Evolutionary conservation across 495 filamentous ascomycete species (phyloP), one percentile per base, ranked within the genome.

Genomic region (Lophiotrema nucula): DNA sequence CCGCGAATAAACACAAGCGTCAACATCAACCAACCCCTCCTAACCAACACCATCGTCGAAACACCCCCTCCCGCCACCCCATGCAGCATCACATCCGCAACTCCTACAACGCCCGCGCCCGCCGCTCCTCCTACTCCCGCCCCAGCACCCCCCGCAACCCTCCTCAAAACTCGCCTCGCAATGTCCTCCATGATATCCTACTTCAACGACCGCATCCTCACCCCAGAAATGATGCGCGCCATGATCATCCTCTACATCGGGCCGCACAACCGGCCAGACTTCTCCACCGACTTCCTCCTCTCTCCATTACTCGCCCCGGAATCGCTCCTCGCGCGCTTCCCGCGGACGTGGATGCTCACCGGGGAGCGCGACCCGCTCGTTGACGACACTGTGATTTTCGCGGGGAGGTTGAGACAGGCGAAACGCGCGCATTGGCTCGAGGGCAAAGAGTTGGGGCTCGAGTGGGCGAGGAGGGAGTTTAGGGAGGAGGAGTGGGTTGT

Each of bases 211-310:
- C 88, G 95, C 21, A 88, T 98, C 31, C 79, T 98, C 22, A 91
- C 89, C 0, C 95, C 93, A 0, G 95, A 97, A 70, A 95, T 98
- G 90, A 96, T 97, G 87, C 87, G 93, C 47, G 91, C 91, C 25
- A 97, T 98, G 93, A 93, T 98, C 55, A 96, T 98, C 70, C 80
- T 98, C 19, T 98, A 98, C 68, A 87, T 98, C 60, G 95, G 93
- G 15, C 92, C 92, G 0, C 84, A 96, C 68, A 86, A 91, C 73
- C 84, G 90, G 1, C 93, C 93, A 6, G 90, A 97, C 69, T 97
- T 98, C 73, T 81, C 80, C 24, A 90, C 88, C 10, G 95, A 98
- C 70, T 96, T 88, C 70, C 78, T 93, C 0, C 82, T 98, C 8
- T 93, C 86, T 0, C 95, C 93, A 1, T 84, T 97, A 16, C 79